Conservation (phyloP, 1,284 basidiomycete genomes). For the Golubevia sp. region DNA sequence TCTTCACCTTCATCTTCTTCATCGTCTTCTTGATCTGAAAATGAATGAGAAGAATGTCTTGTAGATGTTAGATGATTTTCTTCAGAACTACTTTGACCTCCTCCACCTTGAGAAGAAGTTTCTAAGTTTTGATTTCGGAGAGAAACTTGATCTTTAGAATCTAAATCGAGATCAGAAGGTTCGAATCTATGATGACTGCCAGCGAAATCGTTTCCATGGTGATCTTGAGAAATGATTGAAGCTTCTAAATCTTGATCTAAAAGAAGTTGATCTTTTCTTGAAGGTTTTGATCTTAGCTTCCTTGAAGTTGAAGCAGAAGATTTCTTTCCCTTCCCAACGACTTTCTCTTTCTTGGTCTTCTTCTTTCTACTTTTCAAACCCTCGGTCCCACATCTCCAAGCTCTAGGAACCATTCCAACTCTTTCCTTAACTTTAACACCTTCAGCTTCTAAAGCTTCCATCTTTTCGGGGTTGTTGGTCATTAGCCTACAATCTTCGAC, state of each 20-base stretch:
- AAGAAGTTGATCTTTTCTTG: neutral
- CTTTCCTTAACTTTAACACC: conserved; percentile 46
- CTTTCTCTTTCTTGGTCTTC: conserved; percentile 3
- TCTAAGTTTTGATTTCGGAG: neutral
- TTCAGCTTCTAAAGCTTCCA: conserved; percentile 54
- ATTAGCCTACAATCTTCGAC: conserved; percentile 66
- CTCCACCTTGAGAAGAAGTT: no score
- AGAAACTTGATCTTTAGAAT: no score
- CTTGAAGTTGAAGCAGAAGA: neutral
- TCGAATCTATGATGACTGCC: no score
- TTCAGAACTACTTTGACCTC: neutral
- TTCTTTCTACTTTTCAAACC: conserved; percentile 1
- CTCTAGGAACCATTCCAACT: conserved; percentile 50
- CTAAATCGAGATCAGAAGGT: neutral
- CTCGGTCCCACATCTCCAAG: neutral
- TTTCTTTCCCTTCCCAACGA: neutral
- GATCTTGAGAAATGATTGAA: neutral
- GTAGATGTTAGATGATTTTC: no score
- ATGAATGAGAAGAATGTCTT: no score
- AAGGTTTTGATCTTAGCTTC: neutral
- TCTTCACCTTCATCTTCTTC: conserved; percentile 59
- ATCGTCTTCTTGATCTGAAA: conserved; percentile 32
- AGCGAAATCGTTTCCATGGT: neutral
- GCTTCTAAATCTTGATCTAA: neutral
- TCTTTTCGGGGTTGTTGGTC: conserved; percentile 62